A percentile compares a stretch with the other conserved stretches of the same genome.
Conservation (phyloP, 2,329 filamentous ascomycete genomes). For the Cryphonectria parasitica region DNA sequence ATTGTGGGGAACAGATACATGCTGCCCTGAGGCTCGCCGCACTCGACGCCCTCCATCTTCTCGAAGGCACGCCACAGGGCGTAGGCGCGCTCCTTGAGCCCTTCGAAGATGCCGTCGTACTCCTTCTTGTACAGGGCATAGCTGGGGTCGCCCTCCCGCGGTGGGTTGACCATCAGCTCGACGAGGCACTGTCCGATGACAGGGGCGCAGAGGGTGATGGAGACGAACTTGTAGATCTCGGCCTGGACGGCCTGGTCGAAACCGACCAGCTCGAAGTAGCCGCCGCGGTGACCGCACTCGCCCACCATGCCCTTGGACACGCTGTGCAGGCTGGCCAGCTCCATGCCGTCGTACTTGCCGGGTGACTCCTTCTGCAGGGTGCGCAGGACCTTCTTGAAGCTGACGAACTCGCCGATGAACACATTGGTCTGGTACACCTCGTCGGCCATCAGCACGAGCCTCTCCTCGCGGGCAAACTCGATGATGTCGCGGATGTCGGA, state of each 20-base stretch:
- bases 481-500: constrained; percentile 84
- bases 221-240: constrained; percentile 98
- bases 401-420: constrained; percentile 91
- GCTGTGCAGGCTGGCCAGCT: constrained; percentile 90
- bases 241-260: constrained; percentile 85
- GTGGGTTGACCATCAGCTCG: constrained; percentile 97
- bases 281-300: constrained; percentile 96
- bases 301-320: constrained; percentile 98
- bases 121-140: constrained; percentile 83
- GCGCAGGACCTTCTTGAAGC: constrained; percentile 89
- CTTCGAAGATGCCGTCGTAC: constrained; percentile 80
- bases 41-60: constrained; percentile 95
- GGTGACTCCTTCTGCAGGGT: constrained; percentile 75
- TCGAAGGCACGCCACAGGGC: constrained; percentile 90
- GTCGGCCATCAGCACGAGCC: constrained; percentile 88
- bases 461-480: constrained; percentile 81
- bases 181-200: constrained; percentile 96
- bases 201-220: constrained; percentile 93
- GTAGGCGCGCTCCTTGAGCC: constrained; percentile 76
- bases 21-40: constrained; percentile 84
- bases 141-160: constrained; percentile 79
- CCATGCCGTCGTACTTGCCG: constrained; percentile 79
- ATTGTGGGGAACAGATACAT: constrained; percentile 99
- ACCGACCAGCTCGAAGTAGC: constrained; percentile 94
- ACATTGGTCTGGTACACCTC: constrained; percentile 99